Base-by-base conservation (phyloP, 73 alveolate genomes). In the Paramecium caudatum region DNA sequence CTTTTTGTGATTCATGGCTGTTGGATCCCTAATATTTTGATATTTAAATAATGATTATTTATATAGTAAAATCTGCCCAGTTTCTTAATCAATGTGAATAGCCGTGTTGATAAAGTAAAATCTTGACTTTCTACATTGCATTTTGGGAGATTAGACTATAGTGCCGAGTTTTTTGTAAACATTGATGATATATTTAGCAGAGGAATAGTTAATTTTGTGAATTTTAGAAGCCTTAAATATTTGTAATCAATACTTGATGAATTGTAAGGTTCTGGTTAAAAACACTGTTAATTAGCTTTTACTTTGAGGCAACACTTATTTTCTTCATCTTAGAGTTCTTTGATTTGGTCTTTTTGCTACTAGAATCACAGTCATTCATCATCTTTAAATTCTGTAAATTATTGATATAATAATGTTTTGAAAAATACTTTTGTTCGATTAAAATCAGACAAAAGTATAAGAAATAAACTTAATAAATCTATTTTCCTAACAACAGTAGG, bases 21-120 rank as follows among this genome's bases (percentile, higher is more conserved):
- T 55, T 55, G 30, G 80, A 27, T 55, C 46, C 30, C 80, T 0
- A 27, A 10, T 10, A 1, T 43, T 55, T 43, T 55, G 16, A 27
- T 55, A 27, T 55, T 55, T 55, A 9, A 55, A 23, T 55, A 27
- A 55, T 27, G 23, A 27, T 55, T 55, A 55, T 55, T 55, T 55
- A 55, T 55, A 55, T 55, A 55, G 80, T 55, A 55, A 55, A 55
- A 55, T 55, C 80, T 55, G 46, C 80, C 80, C 80, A 55, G 80
- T 27, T 27, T 55, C 30, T 37, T 55, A 55, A 23, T 55, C 80
- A 1, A 55, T 43, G 2, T 27, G 30, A 55, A 55, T 23, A 27
- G 80, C 23, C 30, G 80, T 23, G 80, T 55, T 55, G 80, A 55
- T 7, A 15, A 55, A 27, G 30, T 55, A 55, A 55, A 55, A 19